Evolutionary conservation across 345 rosid genomes (phyloP).

Genomic region (Linum lewisii): DNA sequence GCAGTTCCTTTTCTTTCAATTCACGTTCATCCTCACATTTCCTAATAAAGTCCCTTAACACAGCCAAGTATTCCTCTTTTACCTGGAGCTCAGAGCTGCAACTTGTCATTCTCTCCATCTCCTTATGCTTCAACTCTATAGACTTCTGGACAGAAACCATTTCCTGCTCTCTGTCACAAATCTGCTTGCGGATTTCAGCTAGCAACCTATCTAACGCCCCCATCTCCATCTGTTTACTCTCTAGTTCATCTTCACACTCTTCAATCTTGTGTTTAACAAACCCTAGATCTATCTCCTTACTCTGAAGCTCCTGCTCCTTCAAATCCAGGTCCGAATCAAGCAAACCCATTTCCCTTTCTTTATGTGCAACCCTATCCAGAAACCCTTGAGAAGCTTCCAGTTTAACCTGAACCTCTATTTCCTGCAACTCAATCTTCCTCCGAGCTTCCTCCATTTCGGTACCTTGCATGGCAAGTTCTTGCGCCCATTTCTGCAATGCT

Average conservation of each 20-base stretch:
- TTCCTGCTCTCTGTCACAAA: background rate
- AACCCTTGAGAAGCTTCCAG: background rate
- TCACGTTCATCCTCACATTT: background rate
- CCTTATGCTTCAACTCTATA: background rate
- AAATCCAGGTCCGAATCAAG: no score
- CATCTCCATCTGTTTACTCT: background rate
- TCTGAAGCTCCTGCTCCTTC: background rate
- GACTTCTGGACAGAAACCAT: background rate
- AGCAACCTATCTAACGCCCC: background rate
- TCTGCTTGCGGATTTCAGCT: background rate
- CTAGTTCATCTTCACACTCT: conserved; percentile 1
- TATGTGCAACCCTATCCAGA: background rate
- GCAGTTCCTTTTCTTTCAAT: background rate
- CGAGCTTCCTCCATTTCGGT: conserved; percentile 6
- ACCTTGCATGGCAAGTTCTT: conserved; percentile 9
- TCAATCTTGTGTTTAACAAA: conserved; percentile 1
- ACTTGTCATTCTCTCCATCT: background rate
- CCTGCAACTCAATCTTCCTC: background rate
- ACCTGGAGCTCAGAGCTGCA: background rate
- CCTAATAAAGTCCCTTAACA: background rate
- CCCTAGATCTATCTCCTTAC: conserved; percentile 10
- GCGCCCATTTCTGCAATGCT: background rate
- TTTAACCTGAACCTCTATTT: background rate
- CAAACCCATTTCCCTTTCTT: background rate
- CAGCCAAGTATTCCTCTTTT: background rate